Conservation (phyloP, 2,329 filamentous ascomycete species). For the Pyrenochaeta sp. region DNA sequence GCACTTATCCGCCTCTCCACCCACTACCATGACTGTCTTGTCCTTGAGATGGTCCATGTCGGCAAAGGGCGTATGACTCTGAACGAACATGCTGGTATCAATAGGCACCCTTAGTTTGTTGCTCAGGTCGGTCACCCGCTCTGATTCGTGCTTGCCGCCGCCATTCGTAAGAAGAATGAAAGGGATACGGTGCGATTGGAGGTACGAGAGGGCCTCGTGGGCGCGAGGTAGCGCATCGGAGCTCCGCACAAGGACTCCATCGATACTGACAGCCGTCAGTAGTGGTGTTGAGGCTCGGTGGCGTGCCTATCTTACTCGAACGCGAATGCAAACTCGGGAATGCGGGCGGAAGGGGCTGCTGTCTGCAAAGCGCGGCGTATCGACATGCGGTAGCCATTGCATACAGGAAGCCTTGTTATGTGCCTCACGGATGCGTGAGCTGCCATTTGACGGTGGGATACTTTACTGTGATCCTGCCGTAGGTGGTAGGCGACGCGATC, state of each 20-base stretch:
- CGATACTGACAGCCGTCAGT: constrained; percentile 68
- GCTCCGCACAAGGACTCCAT: constrained; percentile 91
- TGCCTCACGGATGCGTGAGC: constrained; percentile 9
- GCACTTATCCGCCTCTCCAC: constrained; percentile 64
- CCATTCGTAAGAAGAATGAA: constrained; percentile 97
- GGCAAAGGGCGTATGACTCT: constrained; percentile 90
- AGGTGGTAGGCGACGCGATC: no score
- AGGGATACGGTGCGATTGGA: constrained; percentile 79
- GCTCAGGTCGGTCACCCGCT: constrained; percentile 75
- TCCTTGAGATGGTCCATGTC: constrained; percentile 67
- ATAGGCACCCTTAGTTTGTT: constrained; percentile 70
- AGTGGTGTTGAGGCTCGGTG: constrained; percentile 14
- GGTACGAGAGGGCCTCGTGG: constrained; percentile 73
- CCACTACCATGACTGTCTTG: constrained; percentile 59
- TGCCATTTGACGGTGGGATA: constrained; percentile 5
- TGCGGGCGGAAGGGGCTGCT: constrained; percentile 16
- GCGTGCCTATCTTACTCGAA: constrained; percentile 60
- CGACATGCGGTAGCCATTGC: constrained; percentile 13
- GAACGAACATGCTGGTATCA: constrained; percentile 76
- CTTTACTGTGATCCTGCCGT: no score
- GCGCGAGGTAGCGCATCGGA: constrained; percentile 82
- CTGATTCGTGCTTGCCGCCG: constrained; percentile 82
- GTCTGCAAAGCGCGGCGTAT: constrained; percentile 39
- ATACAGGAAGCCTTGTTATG: constrained; percentile 30
- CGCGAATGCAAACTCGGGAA: constrained; percentile 62